These are phyloP conservation scores for Xylaria sp. DNA, from an alignment of 2,329 filamentous ascomycete species.

Conservation along the genomic window DNA sequence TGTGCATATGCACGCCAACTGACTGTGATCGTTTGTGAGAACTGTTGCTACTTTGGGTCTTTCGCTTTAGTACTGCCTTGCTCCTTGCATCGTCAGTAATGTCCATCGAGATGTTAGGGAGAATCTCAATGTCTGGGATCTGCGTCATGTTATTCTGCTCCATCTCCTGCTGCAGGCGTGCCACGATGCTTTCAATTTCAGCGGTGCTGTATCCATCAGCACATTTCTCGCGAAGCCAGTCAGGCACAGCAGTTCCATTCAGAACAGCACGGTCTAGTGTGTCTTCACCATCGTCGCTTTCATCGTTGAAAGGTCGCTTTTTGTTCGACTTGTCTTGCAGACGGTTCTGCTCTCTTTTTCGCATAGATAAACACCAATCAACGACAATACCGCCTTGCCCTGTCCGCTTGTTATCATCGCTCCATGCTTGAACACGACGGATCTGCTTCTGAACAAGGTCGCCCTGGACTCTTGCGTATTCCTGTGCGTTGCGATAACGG, in stretches of 20 bases:
- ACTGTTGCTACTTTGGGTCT: constrained; percentile 19
- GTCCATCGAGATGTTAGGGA: constrained; percentile 55
- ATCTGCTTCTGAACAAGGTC: constrained; percentile 67
- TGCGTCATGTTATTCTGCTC: constrained; percentile 44
- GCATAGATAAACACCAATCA: constrained; percentile 64
- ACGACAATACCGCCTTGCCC: constrained; percentile 50
- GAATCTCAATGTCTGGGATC: constrained; percentile 62
- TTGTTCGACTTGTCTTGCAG: constrained; percentile 45
- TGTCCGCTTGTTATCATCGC: constrained; percentile 47
- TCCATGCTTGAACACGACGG: constrained; percentile 65
- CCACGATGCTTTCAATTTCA: constrained; percentile 52
- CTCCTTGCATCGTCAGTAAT: constrained; percentile 33
- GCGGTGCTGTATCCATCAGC: constrained; percentile 51
- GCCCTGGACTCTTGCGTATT: constrained; percentile 65
- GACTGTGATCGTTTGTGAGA: constrained; percentile 42
- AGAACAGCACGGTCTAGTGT: constrained; percentile 34
- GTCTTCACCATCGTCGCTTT: constrained; percentile 37
- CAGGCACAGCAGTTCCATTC: constrained; percentile 48
- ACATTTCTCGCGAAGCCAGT: constrained; percentile 52
- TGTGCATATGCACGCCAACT: constrained; percentile 33
- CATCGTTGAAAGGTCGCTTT: constrained; percentile 38
- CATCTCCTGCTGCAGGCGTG: constrained; percentile 50
- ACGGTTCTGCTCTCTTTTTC: constrained; percentile 66
- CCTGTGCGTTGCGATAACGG: constrained; percentile 66
- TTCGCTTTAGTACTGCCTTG: constrained; percentile 34